Base-by-base conservation (phyloP, 306 rosid species). In the Crotalaria pallida region DNA sequence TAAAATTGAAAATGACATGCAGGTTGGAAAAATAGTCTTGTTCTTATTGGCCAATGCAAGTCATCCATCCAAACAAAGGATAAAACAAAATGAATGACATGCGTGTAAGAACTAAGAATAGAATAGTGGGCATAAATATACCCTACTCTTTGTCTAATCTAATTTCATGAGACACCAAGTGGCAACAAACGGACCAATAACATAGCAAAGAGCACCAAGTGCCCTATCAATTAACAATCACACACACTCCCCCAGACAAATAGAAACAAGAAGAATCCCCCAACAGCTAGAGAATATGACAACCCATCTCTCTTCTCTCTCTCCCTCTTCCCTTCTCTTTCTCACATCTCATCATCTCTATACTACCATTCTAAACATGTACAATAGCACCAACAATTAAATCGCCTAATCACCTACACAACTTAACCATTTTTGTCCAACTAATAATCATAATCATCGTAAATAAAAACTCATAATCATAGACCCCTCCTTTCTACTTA, bases 181-280 rank as follows among this genome's bases (percentile, higher is more conserved):
- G 56, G 76, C 66, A 61, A 56, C 48, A 68, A 34, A 69, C 3
- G 51, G 71, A 65, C 67, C 86, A 77, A 78, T 77, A 15, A n/a
- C 33, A 63, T 12, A 36, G 24, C 17, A 43, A 43, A 31, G 45
- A 77, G 88, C 66, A 86, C 78, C 81, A 0, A 79, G 70, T 84
- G 59, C 88, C 70, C 81, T 41, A 73, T 78, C 80, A 67, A 60
- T 74, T 77, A 71, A 75, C 9, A 7, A 29, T 65, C 81, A 75
- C 84, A 68, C 81, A 75, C 84, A 68, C 61, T 69, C 41, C 69
- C 68, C 75, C 64, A 79, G 41, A 80, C 84, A 75, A 74, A 60
- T 41, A 64, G 38, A 40, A 79, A 79, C 82, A 77, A 84, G 81
- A 77, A 84, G 81, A 77, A 81, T 79, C 79, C 77, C 72, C 65